Evolutionary conservation across 2,329 filamentous ascomycete species (phyloP), one percentile per base, ranked within the genome.

Genomic region (Helotiales sp.): DNA sequence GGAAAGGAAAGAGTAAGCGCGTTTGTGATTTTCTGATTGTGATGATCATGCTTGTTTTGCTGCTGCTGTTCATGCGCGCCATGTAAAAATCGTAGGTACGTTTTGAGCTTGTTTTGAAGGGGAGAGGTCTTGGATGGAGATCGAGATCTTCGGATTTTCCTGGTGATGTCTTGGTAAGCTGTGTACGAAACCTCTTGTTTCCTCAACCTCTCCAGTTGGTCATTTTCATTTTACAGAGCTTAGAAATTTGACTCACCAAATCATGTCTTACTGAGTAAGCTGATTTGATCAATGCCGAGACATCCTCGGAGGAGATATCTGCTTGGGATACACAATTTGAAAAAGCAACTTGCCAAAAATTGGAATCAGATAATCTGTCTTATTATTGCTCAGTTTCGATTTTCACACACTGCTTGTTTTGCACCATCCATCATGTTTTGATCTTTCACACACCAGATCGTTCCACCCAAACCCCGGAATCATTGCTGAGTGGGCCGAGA

Each of bases 351-450:
- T 6, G 26, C 26, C 22, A 30, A n/a, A 50, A 30, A 28, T n/a
- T 13, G 26, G 22, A 52, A 6, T 28, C 26, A 6, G 52, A 37
- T 15, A 7, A 22, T n/a, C 5, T 4, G 60, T 62, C 54, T 62
- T 30, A 62, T 62, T 47, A 32, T 28, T 62, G 22, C 32, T n/a
- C n/a, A n/a, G 60, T 62, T 62, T 62, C n/a, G 60, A 62, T 62
- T 32, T 37, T 10, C 59, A 15, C 7, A n/a, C 6, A 17, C 17
- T 24, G 28, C 15, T 61, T 50, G 28, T 45, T 61, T 61, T 52
- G 49, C n/a, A 45, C 17, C 24, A 3, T 30, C 7, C 24, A 11
- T 17, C 52, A 57, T 32, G 52, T 57, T 57, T 57, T n/a, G 28
- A 57, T 17, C n/a, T n/a, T 6, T 7, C 7, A 7, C 8, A 3